Conservation (phyloP, 805 yeast genomes). For the Wickerhamiella sorbophila region DNA sequence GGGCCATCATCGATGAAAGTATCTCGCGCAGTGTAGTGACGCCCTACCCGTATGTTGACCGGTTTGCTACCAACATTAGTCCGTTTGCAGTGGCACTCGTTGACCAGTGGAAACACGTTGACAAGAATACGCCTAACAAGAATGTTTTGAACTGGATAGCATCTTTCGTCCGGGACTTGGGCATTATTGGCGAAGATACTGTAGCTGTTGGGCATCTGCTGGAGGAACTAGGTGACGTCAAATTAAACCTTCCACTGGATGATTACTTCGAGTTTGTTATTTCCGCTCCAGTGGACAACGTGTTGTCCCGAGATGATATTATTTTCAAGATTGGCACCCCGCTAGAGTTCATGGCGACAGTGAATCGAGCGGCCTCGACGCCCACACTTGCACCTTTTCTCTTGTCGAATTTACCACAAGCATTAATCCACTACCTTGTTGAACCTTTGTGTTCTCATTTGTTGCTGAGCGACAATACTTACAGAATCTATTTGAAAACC, state of each 20-base stretch:
- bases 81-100: conserved; percentile 43
- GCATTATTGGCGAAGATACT: conserved; percentile 15
- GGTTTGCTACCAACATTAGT: conserved; percentile 32
- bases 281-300: conserved; percentile 6
- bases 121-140: conserved; percentile 1
- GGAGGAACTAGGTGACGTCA: neutral
- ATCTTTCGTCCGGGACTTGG: conserved; percentile 12
- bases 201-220: neutral
- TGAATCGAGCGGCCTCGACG: conserved; percentile 8
- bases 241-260: conserved; percentile 7
- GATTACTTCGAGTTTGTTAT: conserved; percentile 18
- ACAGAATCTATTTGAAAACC: neutral
- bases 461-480: neutral
- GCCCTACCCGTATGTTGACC: conserved; percentile 77
- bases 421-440: conserved; percentile 1
- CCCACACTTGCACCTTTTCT: conserved; percentile 10
- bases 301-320: conserved; percentile 13
- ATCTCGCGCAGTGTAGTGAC: conserved; percentile 53
- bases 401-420: conserved; percentile 15
- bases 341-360: conserved; percentile 17
- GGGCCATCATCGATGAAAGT: conserved; percentile 62
- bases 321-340: conserved; percentile 14
- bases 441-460: neutral
- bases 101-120: conserved; percentile 35
- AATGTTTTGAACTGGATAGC: conserved; percentile 9